phyloP scores from a whole-genome alignment of 1,139 yeast species.

The Kazachstania sp. region DNA sequence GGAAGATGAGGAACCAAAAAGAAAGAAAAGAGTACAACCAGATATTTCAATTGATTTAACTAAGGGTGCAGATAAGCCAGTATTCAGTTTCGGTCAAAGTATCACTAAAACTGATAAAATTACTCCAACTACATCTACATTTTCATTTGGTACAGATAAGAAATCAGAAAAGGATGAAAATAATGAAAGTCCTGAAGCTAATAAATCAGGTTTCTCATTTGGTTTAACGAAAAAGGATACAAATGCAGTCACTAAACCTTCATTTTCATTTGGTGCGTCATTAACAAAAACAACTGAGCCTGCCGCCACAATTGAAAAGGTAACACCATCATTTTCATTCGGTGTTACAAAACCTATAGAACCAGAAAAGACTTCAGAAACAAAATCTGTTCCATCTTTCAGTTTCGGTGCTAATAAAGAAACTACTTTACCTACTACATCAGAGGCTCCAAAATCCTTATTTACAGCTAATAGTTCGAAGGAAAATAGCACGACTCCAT shows the following conservation, averaged over 20 bases:
- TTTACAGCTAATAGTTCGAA: neutral
- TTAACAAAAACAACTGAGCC: neutral
- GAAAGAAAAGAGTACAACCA: conserved; percentile 8
- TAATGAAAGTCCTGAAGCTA: neutral
- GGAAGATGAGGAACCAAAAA: conserved; percentile 8
- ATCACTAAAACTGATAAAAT: neutral
- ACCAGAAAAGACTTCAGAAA: neutral
- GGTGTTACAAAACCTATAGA: neutral
- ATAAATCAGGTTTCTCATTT: conserved; percentile 2
- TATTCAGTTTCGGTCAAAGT: conserved; percentile 9
- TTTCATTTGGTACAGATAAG: conserved; percentile 1
- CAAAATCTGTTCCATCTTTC: conserved; percentile 1
- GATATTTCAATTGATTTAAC: conserved; percentile 7
- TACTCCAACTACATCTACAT: neutral
- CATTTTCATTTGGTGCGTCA: conserved; percentile 5
- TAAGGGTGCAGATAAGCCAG: conserved; percentile 6
- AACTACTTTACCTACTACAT: neutral
- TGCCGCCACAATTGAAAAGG: neutral
- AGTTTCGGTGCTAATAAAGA: conserved; percentile 6
- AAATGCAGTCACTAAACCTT: conserved; percentile 2
- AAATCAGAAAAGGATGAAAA: neutral
- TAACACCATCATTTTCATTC: neutral
- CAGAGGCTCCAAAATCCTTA: neutral
- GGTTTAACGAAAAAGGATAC: neutral
- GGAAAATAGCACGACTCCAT: neutral